Evolutionary conservation across 768 basidiomycete genomes (phyloP), one percentile per base, ranked within the genome.

Genomic region (Pseudohyphozyma bogoriensis): DNA sequence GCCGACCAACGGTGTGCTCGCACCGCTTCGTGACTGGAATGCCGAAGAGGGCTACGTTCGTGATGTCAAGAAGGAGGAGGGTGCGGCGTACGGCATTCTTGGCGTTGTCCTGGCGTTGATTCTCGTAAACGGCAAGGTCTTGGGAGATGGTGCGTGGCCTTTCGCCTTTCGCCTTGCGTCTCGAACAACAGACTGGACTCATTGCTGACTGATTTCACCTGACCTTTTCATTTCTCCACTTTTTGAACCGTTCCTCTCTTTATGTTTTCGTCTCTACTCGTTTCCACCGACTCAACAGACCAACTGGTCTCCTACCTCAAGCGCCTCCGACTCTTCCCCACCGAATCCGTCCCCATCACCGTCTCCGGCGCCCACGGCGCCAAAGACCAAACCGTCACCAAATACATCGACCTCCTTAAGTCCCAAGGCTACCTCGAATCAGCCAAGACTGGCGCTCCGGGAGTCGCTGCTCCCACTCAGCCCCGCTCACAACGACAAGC

Each of bases 101-200:
- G 85, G 89, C 57, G 81, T 88, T 20, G 79, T 97, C 39, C 80
- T 96, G 13, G 82, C 85, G 0, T 76, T 95, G 28, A 83, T 97
- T 50, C 78, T 97, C n/a, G 85, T 85, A 46, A 83, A 81, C 64
- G 88, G 88, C 47, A 77, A 85, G 13, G 79, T 81, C 18, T 77
- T 95, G 22, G 77, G 78, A 31, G 90, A 95, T 68, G 73, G 91
- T 91, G 68, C 15, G 42, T 32, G 4, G 36, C 33, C 29, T 44
- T 40, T 11, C 33, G 10, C 22, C 24, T 46, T 63, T 31, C 60
- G 33, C 47, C 31, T 22, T 11, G 46, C 35, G 44, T 37, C 24
- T 3, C n/a, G n/a, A n/a, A n/a, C n/a, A n/a, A n/a, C n/a, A n/a
- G n/a, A n/a, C n/a, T n/a, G n/a, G n/a, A n/a, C n/a, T n/a, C n/a